phyloP scores from a whole-genome alignment of 1,284 basidiomycete genomes.

The Austropuccinia psidii region DNA sequence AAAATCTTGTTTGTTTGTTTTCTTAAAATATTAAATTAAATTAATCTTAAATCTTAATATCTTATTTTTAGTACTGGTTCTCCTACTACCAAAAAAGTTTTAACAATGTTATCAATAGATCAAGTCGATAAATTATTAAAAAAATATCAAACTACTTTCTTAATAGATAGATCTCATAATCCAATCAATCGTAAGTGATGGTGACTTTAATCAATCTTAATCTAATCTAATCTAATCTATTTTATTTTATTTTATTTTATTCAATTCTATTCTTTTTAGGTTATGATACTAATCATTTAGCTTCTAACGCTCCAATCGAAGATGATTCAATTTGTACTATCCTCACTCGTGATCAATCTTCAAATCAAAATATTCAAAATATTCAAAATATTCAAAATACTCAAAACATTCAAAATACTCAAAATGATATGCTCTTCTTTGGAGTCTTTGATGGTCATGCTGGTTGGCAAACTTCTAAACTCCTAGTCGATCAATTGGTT shows the following conservation, averaged over 20 bases:
- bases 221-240: neutral
- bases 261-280: too few species aligned
- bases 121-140: slow-evolving; percentile 14
- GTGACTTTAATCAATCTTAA: too few species aligned
- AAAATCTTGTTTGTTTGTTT: neutral
- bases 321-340: slow-evolving; percentile 71
- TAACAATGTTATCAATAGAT: slow-evolving; percentile 20
- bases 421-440: slow-evolving; percentile 37
- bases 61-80: slow-evolving; percentile 22
- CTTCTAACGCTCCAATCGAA: slow-evolving; percentile 83
- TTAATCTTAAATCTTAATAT: neutral
- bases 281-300: slow-evolving; percentile 66
- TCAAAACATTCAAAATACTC: too few species aligned
- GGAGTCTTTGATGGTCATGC: slow-evolving; percentile 67
- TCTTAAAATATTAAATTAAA: neutral
- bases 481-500: slow-evolving; percentile 77
- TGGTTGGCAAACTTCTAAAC: slow-evolving; percentile 71
- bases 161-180: slow-evolving; percentile 9
- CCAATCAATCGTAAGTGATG: slow-evolving; percentile 20
- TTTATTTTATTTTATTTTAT: neutral
- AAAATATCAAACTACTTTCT: slow-evolving; percentile 27
- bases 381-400: too few species aligned
- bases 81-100: slow-evolving; percentile 15
- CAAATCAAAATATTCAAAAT: too few species aligned
- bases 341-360: slow-evolving; percentile 52